Evolutionary conservation across 345 rosid species (phyloP).

Genomic region (Turnera subulata): DNA sequence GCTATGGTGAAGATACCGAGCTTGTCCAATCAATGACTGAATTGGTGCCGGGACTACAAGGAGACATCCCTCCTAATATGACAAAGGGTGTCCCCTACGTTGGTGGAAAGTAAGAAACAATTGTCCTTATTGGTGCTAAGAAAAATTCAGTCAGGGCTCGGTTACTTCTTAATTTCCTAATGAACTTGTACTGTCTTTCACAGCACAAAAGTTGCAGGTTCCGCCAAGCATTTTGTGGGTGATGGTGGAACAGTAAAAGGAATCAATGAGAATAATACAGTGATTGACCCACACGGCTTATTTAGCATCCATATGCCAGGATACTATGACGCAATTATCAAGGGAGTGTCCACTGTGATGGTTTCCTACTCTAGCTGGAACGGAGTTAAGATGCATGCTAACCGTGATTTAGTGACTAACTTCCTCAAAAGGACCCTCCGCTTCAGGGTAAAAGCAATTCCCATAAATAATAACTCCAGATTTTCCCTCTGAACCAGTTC

Average conservation of each 20-base stretch:
- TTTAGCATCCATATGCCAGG: slow-evolving; percentile 72
- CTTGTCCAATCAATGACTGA: slow-evolving; percentile 72
- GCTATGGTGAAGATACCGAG: slow-evolving; percentile 76
- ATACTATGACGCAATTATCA: slow-evolving; percentile 59
- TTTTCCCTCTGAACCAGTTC: too few species aligned
- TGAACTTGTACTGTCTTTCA: slow-evolving; percentile 2
- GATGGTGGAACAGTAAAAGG: slow-evolving; percentile 87
- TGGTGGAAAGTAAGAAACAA: slow-evolving; percentile 60
- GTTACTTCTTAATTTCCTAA: too few species aligned
- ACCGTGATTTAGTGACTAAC: slow-evolving; percentile 53
- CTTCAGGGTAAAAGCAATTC: slow-evolving; percentile 61
- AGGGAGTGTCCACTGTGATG: slow-evolving; percentile 88
- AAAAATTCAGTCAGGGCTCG: too few species aligned
- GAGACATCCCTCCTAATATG: slow-evolving; percentile 51
- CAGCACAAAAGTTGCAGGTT: slow-evolving; percentile 81
- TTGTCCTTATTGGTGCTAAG: too few species aligned
- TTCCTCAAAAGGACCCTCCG: slow-evolving; percentile 68
- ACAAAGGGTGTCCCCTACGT: slow-evolving; percentile 57
- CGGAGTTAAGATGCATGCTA: slow-evolving; percentile 82
- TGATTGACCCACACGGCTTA: slow-evolving; percentile 48
- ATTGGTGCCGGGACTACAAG: slow-evolving; percentile 76
- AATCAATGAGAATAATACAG: slow-evolving; percentile 67
- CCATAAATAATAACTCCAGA: too few species aligned
- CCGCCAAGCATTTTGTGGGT: slow-evolving; percentile 90
- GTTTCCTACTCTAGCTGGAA: slow-evolving; percentile 92